Percentiles rank a stretch among this genome's conserved stretches.
These are phyloP conservation scores for Tylopilus plumbeoviolaceoides DNA, from an alignment of 768 basidiomycete genomes.

Conservation along the genomic window DNA sequence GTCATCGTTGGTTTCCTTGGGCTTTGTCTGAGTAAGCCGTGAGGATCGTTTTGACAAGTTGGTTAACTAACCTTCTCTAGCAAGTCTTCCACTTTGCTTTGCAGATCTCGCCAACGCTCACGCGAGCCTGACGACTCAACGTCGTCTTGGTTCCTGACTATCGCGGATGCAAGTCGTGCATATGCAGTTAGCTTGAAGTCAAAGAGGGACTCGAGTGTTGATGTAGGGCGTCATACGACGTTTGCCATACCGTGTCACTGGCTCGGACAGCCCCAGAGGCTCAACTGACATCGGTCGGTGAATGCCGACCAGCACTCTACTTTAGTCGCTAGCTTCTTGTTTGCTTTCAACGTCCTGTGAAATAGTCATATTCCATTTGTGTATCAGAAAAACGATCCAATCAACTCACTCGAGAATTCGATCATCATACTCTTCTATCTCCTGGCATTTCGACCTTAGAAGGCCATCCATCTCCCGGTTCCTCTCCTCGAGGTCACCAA, in stretches of 20 bases:
- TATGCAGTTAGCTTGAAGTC: conserved; percentile 90
- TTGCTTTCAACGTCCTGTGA: conserved; percentile 71
- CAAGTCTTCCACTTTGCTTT: conserved; percentile 82
- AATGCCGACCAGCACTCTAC: conserved; percentile 27
- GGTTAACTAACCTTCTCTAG: conserved; percentile 63
- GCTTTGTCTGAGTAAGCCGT: conserved; percentile 41
- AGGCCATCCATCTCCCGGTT: conserved; percentile 75
- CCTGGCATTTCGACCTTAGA: conserved; percentile 61
- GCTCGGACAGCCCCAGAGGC: too few species aligned
- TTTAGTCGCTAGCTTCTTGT: conserved; percentile 69
- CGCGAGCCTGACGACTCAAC: conserved; percentile 67
- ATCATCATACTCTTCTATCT: conserved; percentile 86
- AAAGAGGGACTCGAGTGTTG: conserved; percentile 87
- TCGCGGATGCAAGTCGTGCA: conserved; percentile 73
- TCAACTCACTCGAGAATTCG: conserved; percentile 61
- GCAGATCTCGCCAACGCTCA: conserved; percentile 77
- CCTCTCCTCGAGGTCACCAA: conserved; percentile 62
- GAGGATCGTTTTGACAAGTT: background rate
- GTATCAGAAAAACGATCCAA: conserved; percentile 3
- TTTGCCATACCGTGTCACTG: conserved; percentile 49
- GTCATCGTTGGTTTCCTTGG: conserved; percentile 84
- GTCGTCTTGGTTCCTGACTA: conserved; percentile 51
- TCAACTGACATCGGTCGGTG: too few species aligned
- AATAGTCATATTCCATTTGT: conserved; percentile 4
- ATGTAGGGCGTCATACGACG: conserved; percentile 86